Percentiles rank a stretch among this genome's conserved stretches.
phyloP scores from a whole-genome alignment of 108 stramenopile genomes.

The Chaetoceros tenuissimus region DNA sequence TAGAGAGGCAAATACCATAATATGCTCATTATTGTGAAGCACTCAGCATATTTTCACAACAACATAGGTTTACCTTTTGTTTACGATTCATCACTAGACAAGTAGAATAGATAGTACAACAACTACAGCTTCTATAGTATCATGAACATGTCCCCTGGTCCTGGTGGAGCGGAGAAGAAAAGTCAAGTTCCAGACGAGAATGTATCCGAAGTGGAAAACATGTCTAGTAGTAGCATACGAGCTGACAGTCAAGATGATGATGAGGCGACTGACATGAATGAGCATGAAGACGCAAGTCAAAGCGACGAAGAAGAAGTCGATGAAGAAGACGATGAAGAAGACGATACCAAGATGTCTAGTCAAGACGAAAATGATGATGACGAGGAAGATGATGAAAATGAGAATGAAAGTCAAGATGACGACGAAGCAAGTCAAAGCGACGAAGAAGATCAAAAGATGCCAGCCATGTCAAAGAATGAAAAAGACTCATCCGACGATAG shows the following conservation, averaged over 20 bases:
- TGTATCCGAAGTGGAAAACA: no score
- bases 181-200: no score
- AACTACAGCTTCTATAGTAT: no score
- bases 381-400: background rate
- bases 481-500: background rate
- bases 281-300: background rate
- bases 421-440: background rate
- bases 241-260: background rate
- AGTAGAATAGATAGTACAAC: no score
- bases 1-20: no score
- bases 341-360: background rate
- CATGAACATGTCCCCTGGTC: no score
- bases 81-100: no score
- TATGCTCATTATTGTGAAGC: no score
- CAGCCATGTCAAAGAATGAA: background rate
- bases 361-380: conserved; percentile 1
- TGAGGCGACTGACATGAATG: background rate
- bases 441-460: background rate
- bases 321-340: conserved; percentile 1
- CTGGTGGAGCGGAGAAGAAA: no score
- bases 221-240: no score
- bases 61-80: no score
- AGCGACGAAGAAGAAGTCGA: background rate
- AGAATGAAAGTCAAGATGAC: background rate
- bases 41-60: no score